These are phyloP conservation scores for Heterobasidion parviporum DNA, from an alignment of 1,284 basidiomycete species.

Conservation along the genomic window DNA sequence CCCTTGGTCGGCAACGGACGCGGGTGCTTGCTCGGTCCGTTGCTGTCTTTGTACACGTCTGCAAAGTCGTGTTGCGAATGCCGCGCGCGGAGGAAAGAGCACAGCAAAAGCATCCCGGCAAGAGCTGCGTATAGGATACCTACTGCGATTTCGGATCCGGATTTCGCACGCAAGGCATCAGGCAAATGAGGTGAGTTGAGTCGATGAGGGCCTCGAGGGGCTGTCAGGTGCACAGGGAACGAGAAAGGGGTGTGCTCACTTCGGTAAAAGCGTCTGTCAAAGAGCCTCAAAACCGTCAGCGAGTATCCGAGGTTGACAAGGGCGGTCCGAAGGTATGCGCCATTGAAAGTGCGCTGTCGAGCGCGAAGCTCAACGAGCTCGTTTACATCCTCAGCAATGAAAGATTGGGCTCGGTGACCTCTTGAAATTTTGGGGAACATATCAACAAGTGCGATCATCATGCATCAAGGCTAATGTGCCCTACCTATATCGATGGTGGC, in stretches of 20 bases:
- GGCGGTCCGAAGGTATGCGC: conserved; percentile 73
- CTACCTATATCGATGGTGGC: too few species aligned
- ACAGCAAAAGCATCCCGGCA: conserved; percentile 47
- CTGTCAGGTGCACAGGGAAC: conserved; percentile 1
- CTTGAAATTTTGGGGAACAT: conserved; percentile 20
- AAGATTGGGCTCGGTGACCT: conserved; percentile 52
- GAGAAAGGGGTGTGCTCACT: conserved; percentile 35
- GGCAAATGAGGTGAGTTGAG: neutral
- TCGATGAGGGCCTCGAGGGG: neutral
- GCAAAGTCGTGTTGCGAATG: conserved; percentile 70
- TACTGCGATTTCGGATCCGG: conserved; percentile 30
- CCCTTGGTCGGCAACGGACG: conserved; percentile 40
- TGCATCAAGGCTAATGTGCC: too few species aligned
- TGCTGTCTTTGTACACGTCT: conserved; percentile 27
- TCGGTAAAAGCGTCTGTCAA: conserved; percentile 60
- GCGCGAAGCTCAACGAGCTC: conserved; percentile 59
- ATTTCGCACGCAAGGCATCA: neutral
- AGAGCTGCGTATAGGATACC: conserved; percentile 67
- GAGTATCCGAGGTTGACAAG: conserved; percentile 70
- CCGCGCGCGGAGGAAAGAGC: conserved; percentile 53
- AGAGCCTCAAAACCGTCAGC: conserved; percentile 68
- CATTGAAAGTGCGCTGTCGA: conserved; percentile 72
- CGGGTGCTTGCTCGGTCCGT: conserved; percentile 3
- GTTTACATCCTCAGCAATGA: conserved; percentile 23
- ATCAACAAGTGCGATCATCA: too few species aligned